Base-by-base conservation (phyloP, 2,329 filamentous ascomycete genomes). In the Fusarium nurragi region DNA sequence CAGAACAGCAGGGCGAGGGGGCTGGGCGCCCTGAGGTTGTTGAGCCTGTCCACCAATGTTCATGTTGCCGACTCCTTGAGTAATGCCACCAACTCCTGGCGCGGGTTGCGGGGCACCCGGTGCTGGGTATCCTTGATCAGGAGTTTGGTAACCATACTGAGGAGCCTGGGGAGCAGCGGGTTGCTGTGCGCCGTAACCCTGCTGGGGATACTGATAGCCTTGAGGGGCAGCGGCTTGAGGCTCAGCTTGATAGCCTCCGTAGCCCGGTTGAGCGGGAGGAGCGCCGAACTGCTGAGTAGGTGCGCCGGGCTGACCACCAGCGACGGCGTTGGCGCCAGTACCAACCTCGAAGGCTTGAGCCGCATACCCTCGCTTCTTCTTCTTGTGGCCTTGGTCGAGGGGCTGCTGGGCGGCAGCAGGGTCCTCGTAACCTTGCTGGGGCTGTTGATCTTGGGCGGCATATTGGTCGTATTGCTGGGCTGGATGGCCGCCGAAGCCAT, bases 301-400 rank as follows among this genome's bases (percentile, higher is more conserved):
- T 21, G 71, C 76, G 28, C 69, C 78, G 30, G 73, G 52, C 69
- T 81, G 81, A 54, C 84, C 86, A 32, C 82, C 86, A 50, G 76
- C 77, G 54, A 77, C 80, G 52, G 90, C 88, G 84, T 98, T 98
- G 74, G 91, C 92, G 72, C 94, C 95, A 47, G 87, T 86, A 47
- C 91, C 93, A 72, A 98, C 95, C 59, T 97, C 94, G 78, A 97
- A 99, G 41, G 94, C 94, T 78, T 96, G 91, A 55, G 92, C 92
- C 52, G 95, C 95, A 81, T 98, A 98, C 55, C 91, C 90, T 83
- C 93, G 87, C 86, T 97, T 97, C 87, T 97, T 97, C 83, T 93
- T 93, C 77, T 86, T 89, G 64, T 81, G 81, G 39, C 40, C 48
- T 60, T 83, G 82, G 26, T 78, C 73, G 39, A 67, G 74, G 19